Evolutionary conservation across 805 yeast genomes (phyloP).

Genomic region (Kregervanrija pseudodelftensis): DNA sequence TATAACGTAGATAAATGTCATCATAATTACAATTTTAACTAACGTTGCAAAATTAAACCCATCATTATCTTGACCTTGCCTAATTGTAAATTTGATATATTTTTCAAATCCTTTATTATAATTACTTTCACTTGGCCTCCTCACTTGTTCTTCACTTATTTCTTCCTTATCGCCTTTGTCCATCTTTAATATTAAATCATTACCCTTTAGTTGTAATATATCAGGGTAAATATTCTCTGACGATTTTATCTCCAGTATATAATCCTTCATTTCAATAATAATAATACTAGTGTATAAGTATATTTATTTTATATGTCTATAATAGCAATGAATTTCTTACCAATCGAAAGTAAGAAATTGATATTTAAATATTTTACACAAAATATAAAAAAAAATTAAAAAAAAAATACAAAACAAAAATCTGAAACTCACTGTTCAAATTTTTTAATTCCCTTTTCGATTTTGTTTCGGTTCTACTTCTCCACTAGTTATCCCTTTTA

Average conservation of each 20-base stretch:
- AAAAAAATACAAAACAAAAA: too few species aligned
- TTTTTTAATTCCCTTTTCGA: too few species aligned
- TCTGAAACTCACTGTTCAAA: too few species aligned
- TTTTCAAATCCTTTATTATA: constrained; percentile 6
- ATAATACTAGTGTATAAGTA: too few species aligned
- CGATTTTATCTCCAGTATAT: constrained; percentile 22
- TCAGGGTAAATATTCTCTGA: constrained; percentile 16
- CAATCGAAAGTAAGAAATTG: too few species aligned
- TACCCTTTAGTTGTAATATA: constrained; percentile 4
- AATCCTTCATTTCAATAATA: constrained; percentile 17
- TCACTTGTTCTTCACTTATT: neutral
- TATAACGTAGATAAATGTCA: constrained; percentile 3
- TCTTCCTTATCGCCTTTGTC: neutral
- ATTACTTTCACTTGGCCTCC: neutral
- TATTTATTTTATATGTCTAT: too few species aligned
- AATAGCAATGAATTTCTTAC: too few species aligned
- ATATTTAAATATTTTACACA: too few species aligned
- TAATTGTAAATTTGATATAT: constrained; percentile 12
- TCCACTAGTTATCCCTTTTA: neutral
- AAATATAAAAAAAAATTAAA: too few species aligned
- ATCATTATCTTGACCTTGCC: neutral
- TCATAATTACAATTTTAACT: constrained; percentile 2
- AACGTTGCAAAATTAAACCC: neutral
- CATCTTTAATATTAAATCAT: constrained; percentile 5
- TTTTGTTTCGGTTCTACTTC: neutral